phyloP scores from a whole-genome alignment of 1,139 yeast species.

The Candida gigantensis region DNA sequence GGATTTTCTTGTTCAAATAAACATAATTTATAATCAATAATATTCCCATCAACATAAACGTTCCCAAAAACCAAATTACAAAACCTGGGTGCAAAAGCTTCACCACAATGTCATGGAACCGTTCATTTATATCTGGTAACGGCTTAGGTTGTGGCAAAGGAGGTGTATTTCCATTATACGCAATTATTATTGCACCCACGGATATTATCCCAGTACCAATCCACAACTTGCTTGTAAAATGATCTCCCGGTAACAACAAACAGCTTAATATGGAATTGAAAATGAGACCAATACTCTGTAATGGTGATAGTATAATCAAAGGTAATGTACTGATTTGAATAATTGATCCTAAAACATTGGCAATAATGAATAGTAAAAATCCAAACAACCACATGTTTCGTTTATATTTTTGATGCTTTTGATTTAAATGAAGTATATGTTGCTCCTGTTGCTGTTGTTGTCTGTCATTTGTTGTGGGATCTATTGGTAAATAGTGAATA shows the following conservation, averaged over 20 bases:
- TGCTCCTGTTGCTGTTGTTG: slow-evolving; percentile 10
- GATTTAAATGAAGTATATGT: slow-evolving; percentile 18
- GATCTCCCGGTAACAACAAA: slow-evolving; percentile 64
- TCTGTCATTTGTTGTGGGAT: not conserved
- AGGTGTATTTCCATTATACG: slow-evolving; percentile 58
- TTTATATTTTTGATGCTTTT: slow-evolving; percentile 41
- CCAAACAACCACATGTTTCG: slow-evolving; percentile 79
- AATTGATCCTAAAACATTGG: slow-evolving; percentile 79
- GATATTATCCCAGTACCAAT: slow-evolving; percentile 70
- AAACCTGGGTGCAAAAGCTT: slow-evolving; percentile 31
- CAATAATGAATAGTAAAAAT: slow-evolving; percentile 63
- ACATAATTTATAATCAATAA: slow-evolving; percentile 26
- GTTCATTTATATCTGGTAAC: slow-evolving; percentile 21
- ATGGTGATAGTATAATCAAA: slow-evolving; percentile 73
- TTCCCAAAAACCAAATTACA: slow-evolving; percentile 40
- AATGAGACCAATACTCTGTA: slow-evolving; percentile 85
- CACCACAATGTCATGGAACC: slow-evolving; percentile 28
- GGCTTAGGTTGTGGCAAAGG: slow-evolving; percentile 25
- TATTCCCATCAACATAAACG: slow-evolving; percentile 31
- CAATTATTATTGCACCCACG: slow-evolving; percentile 78
- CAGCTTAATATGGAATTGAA: slow-evolving; percentile 78
- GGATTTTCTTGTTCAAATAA: slow-evolving; percentile 12
- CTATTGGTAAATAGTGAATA: slow-evolving; percentile 19
- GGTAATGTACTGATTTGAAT: slow-evolving; percentile 87
- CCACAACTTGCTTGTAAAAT: slow-evolving; percentile 57